Evolutionary conservation across 2,329 filamentous ascomycete species (phyloP), one percentile per base, ranked within the genome.

Genomic region (Aspergillus arachidicola): DNA sequence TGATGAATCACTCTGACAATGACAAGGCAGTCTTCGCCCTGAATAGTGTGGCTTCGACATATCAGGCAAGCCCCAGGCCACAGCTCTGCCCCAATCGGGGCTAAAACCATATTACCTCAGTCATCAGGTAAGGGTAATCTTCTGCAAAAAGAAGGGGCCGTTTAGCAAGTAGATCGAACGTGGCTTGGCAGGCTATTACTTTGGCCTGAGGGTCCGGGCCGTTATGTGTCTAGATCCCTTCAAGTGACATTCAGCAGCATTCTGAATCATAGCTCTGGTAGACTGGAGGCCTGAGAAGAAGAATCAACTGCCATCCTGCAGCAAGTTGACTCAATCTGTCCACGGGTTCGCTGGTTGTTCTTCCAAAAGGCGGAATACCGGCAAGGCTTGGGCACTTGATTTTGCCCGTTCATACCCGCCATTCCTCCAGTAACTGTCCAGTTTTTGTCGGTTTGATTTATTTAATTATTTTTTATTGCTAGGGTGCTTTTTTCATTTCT

Each of bases 71-170:
- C 32, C 34, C 51, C 34, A 55, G 51, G 51, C 51, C 21, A n/a
- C 32, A 26, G 36, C 51, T 55, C 51, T 55, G 51, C 51, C 51
- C 51, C 51, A 55, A 55, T 38, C 51, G 51, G 51, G 51, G 51
- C 51, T 55, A 55, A 54, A 48, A 55, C 21, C n/a, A 55, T 23
- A 55, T 55, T 55, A 55, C 51, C 21, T 55, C 51, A 38, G 51
- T 38, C 34, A 55, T 55, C 51, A 16, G n/a, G 11, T 16, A 38
- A 38, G 32, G 21, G 32, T 36, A 55, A 36, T 38, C 34, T 38
- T 55, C 51, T 55, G 51, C 51, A 55, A 34, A 16, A 32, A 23
- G 26, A 51, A 51, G 48, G 48, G 48, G 48, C 48, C 7, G 48
- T 55, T 38, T 55, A 55, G 34, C 16, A 54, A 55, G 51, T 38